Conservation (phyloP, 2,329 filamentous ascomycete genomes). For the Coniochaeta hoffmannii region DNA sequence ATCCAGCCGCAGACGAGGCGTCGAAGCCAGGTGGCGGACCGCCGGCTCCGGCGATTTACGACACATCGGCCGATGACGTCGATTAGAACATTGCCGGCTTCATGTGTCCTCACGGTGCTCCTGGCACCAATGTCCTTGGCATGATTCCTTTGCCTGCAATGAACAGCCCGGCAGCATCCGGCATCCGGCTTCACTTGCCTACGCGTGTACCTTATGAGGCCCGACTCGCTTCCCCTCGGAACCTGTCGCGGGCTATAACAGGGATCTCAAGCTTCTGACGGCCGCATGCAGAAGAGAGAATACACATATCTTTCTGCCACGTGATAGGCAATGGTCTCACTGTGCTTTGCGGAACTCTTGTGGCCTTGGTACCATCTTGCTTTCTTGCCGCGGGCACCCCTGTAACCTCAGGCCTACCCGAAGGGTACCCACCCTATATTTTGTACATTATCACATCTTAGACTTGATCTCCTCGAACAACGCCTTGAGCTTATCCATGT, state of each 20-base stretch:
- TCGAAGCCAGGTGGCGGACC: conserved; percentile 3
- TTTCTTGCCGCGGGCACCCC: background rate
- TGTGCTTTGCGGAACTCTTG: background rate
- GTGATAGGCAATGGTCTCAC: too few relatives aligned
- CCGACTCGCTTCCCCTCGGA: too few relatives aligned
- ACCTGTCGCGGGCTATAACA: too few relatives aligned
- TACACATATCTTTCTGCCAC: background rate
- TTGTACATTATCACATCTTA: conserved; percentile 60
- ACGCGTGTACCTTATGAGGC: background rate
- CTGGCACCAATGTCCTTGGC: too few relatives aligned
- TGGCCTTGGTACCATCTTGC: background rate
- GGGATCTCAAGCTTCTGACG: too few relatives aligned
- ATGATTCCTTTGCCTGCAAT: too few relatives aligned
- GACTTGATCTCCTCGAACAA: conserved; percentile 78
- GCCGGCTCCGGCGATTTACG: conserved; percentile 11
- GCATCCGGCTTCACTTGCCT: background rate
- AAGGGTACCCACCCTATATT: conserved; percentile 7
- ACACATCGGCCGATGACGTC: conserved; percentile 36
- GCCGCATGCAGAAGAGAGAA: background rate
- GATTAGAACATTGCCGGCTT: conserved; percentile 21
- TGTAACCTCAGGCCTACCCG: too few relatives aligned
- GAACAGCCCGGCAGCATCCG: too few relatives aligned
- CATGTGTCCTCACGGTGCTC: background rate
- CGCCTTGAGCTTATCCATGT: conserved; percentile 78
- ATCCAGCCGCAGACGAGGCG: conserved; percentile 29